Evolutionary conservation across 495 filamentous ascomycete genomes (phyloP), one percentile per base, ranked within the genome.

Genomic region (Neurospora terricola): DNA sequence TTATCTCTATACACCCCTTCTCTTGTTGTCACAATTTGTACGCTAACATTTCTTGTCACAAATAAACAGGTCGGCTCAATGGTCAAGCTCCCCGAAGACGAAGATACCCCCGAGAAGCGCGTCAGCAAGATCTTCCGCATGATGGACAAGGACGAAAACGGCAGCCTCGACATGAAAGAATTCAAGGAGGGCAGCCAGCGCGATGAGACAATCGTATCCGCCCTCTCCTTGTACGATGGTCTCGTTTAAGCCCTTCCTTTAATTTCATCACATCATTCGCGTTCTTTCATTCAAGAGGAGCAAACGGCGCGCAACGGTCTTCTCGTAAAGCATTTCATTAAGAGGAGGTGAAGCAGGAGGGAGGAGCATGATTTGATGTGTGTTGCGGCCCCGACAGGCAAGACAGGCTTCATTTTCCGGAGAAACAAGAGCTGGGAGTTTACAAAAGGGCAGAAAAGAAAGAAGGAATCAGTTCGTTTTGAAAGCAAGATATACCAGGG

Each of bases 131-230:
- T 99, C 82, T 99, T 99, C 85, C 90, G 92, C 77, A 98, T 98
- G 96, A 99, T 99, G 96, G 96, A 99, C 85, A 99, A 99, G 86
- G 96, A 99, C 80, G 94, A 99, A 85, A 98, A 98, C 78, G 91
- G 94, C 73, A 93, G 90, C 79, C 84, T 97, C 70, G 91, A 96
- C 82, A 93, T 97, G 87, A 90, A 94, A 70, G 96, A 99, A 82
- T 99, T 99, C 87, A 98, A 98, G 83, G 96, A 98, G 83, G 96
- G 96, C 78, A 97, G 93, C 83, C 96, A 98, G 86, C 93, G 94
- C 45, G 96, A 99, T 81, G 95, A 97, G 83, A 99, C 96, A n/a
- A 99, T 99, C 80, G 96, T 99, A 45, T 97, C 93, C 68, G 96
- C 96, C 14, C 85, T 99, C 76, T 97, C 94, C 70, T 87, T 99